Conservation (phyloP, 2,329 filamentous ascomycete genomes). For the Cordyceps militaris region DNA sequence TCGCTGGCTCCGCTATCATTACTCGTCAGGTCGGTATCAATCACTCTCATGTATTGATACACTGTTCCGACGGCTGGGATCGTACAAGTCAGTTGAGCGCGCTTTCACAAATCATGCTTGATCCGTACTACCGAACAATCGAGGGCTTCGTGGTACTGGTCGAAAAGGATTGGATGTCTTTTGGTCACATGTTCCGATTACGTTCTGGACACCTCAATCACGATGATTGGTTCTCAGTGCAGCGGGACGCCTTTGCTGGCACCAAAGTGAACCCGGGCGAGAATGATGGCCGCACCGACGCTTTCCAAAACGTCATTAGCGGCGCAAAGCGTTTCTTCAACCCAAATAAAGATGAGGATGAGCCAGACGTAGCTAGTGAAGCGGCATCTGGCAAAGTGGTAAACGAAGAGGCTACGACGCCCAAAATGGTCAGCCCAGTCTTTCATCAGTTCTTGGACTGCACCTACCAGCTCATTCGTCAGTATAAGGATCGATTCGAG, state of each 20-base stretch:
- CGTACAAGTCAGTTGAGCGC: conserved; percentile 92
- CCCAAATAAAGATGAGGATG: conserved; percentile 53
- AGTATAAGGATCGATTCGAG: conserved; percentile 84
- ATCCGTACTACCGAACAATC: conserved; percentile 90
- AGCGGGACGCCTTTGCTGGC: conserved; percentile 70
- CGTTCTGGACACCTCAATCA: conserved; percentile 82
- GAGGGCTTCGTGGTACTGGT: conserved; percentile 91
- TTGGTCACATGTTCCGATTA: conserved; percentile 95
- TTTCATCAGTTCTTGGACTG: conserved; percentile 98
- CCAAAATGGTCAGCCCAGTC: conserved; percentile 89
- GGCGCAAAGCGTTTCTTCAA: conserved; percentile 89
- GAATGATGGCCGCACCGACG: conserved; percentile 58
- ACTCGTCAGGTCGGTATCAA: conserved; percentile 82
- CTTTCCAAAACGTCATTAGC: conserved; percentile 78
- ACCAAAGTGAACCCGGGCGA: conserved; percentile 55
- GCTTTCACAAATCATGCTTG: conserved; percentile 84
- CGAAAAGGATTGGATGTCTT: conserved; percentile 97
- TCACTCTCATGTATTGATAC: conserved; percentile 91
- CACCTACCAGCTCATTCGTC: conserved; percentile 80
- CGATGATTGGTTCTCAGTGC: conserved; percentile 88
- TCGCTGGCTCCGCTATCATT: conserved; percentile 80
- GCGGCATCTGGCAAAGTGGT: conserved; percentile 33
- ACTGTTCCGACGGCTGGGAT: conserved; percentile 98
- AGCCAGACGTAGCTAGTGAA: conserved; percentile 48
- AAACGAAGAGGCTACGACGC: conserved; percentile 62